These are phyloP conservation scores for Solanum dulcamara DNA, from an alignment of 257 asterid species.

Conservation along the genomic window DNA sequence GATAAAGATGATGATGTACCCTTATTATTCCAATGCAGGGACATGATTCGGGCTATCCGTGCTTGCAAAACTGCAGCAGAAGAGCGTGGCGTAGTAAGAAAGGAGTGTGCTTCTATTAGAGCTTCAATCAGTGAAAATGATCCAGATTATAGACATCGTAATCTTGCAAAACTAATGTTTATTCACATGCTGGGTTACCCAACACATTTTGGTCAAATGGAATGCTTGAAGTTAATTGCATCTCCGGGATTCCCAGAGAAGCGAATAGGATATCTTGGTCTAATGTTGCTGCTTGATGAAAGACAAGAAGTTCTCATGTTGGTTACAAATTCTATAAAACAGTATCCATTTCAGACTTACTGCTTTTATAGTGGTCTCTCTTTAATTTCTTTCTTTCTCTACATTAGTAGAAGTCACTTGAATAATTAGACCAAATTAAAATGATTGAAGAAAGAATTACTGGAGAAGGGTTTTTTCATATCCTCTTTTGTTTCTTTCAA, in stretches of 20 bases:
- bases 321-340: slow-evolving; percentile 97
- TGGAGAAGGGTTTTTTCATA: neutral
- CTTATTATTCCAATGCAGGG: slow-evolving; percentile 39
- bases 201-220: slow-evolving; percentile 99
- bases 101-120: slow-evolving; percentile 98
- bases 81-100: slow-evolving; percentile 94
- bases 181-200: slow-evolving; percentile 99
- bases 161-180: slow-evolving; percentile 98
- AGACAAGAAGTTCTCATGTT: slow-evolving; percentile 99
- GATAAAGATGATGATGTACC: neutral
- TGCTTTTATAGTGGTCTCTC: neutral
- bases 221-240: slow-evolving; percentile 89
- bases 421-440: neutral
- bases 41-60: slow-evolving; percentile 96
- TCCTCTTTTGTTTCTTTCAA: neutral
- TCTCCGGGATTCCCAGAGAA: slow-evolving; percentile 99
- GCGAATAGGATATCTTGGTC: slow-evolving; percentile 98
- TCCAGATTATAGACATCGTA: slow-evolving; percentile 82
- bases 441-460: neutral
- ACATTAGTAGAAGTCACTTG: neutral
- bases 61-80: slow-evolving; percentile 99
- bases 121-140: slow-evolving; percentile 88
- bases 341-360: slow-evolving; percentile 41
- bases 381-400: neutral
- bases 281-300: slow-evolving; percentile 98